phyloP scores from a whole-genome alignment of 139 green algal species.

The Pedinophyceae sp. region DNA sequence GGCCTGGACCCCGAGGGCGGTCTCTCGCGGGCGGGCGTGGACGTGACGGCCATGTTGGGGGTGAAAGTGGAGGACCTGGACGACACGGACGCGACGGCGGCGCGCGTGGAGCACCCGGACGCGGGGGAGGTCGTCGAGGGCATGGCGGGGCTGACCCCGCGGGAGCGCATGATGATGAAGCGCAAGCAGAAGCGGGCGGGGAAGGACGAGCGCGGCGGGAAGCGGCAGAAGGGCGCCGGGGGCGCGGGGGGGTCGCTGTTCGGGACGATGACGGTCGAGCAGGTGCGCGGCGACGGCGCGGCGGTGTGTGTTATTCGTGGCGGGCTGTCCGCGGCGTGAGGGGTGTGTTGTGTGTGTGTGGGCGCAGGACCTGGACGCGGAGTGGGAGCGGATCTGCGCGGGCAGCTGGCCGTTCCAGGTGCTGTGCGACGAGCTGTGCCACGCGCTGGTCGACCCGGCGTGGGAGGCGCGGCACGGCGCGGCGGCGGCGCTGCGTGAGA shows the following conservation, averaged over 20 bases:
- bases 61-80: not conserved
- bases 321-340: constrained; percentile 10
- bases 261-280: constrained; percentile 21
- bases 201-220: not conserved
- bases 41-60: no score
- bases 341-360: no score
- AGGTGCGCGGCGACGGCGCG: constrained; percentile 15
- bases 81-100: not conserved
- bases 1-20: no score
- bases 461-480: constrained; percentile 78
- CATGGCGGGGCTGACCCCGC: not conserved
- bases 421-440: constrained; percentile 52
- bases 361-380: constrained; percentile 11
- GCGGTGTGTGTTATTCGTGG: not conserved
- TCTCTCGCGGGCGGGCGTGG: no score
- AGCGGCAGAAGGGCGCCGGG: not conserved
- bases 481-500: constrained; percentile 62
- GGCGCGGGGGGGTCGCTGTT: not conserved
- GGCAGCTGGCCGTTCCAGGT: constrained; percentile 71
- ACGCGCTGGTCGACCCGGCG: constrained; percentile 33
- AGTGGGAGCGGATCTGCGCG: constrained; percentile 30
- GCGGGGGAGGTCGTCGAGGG: no score
- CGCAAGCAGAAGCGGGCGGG: not conserved
- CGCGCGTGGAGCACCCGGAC: no score
- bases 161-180: not conserved